Conservation (phyloP, 1,284 basidiomycete genomes). For the Ceratobasidium sp. region DNA sequence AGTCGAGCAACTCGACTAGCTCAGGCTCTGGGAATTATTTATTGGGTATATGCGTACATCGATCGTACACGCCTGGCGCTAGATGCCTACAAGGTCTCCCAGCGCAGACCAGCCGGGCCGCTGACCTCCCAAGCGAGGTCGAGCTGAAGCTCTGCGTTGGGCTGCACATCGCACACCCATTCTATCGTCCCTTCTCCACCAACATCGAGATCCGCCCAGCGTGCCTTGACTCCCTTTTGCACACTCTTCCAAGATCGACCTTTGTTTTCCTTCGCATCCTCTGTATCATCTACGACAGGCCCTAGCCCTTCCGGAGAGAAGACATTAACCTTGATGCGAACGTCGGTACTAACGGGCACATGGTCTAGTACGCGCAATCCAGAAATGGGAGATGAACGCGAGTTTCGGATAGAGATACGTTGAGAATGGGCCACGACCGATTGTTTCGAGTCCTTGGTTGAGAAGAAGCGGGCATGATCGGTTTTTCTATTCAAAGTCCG, state of each 20-base stretch:
- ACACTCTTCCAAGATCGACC: constrained; percentile 4
- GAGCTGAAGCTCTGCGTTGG: constrained; percentile 35
- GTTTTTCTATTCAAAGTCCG: constrained; percentile 42
- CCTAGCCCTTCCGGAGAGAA: constrained; percentile 42
- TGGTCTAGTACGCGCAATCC: constrained; percentile 44
- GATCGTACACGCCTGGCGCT: too few species aligned
- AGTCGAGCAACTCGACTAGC: too few species aligned
- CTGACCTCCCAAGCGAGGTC: constrained; percentile 41
- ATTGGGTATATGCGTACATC: too few species aligned
- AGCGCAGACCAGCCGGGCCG: constrained; percentile 37
- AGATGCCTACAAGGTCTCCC: constrained; percentile 31
- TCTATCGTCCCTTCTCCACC: constrained; percentile 42
- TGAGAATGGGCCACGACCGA: constrained; percentile 42
- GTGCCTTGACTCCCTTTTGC: constrained; percentile 9
- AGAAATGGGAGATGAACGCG: constrained; percentile 35
- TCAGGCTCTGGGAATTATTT: too few species aligned
- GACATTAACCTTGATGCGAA: constrained; percentile 43
- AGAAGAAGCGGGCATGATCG: constrained; percentile 12
- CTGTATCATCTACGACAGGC: not conserved
- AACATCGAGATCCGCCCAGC: constrained; percentile 23
- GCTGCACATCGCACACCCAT: constrained; percentile 39
- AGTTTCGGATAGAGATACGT: constrained; percentile 45
- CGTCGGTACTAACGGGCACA: constrained; percentile 44
- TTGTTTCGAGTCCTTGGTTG: too few species aligned
- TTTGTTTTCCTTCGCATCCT: constrained; percentile 7